Evolutionary conservation across 2,329 filamentous ascomycete species (phyloP).

Genomic region (Sordariomycetes sp.): DNA sequence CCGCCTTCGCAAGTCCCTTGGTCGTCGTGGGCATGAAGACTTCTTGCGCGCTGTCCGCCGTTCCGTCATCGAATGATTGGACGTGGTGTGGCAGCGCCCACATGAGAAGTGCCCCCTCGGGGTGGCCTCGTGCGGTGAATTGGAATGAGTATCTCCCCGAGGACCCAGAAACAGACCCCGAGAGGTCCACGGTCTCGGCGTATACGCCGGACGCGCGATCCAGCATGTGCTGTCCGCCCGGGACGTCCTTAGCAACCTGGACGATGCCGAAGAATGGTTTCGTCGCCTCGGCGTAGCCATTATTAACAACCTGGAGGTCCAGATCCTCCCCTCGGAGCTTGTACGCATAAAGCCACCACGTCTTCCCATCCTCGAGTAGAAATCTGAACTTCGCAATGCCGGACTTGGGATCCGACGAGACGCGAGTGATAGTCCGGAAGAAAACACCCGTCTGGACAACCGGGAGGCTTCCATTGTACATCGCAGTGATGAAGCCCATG

Average conservation of each 20-base stretch:
- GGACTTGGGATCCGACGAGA: slow-evolving; percentile 43
- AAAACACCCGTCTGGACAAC: slow-evolving; percentile 64
- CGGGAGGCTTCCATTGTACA: slow-evolving; percentile 62
- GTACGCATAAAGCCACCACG: slow-evolving; percentile 75
- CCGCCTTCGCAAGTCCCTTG: slow-evolving; percentile 68
- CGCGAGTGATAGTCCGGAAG: slow-evolving; percentile 56
- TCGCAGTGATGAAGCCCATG: slow-evolving; percentile 74
- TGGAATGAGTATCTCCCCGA: slow-evolving; percentile 62
- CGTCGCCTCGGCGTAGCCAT: slow-evolving; percentile 52
- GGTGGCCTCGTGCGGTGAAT: slow-evolving; percentile 61
- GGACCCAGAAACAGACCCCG: slow-evolving; percentile 47
- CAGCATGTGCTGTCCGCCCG: slow-evolving; percentile 52
- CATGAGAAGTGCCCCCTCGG: slow-evolving; percentile 58
- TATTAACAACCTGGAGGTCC: slow-evolving; percentile 57
- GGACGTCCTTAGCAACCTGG: slow-evolving; percentile 66
- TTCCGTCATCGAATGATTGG: slow-evolving; percentile 56
- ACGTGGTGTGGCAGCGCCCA: slow-evolving; percentile 83
- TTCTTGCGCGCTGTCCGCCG: slow-evolving; percentile 36
- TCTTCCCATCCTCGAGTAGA: slow-evolving; percentile 57
- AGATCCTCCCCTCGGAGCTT: slow-evolving; percentile 47
- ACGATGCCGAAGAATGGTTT: slow-evolving; percentile 65
- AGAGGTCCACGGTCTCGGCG: slow-evolving; percentile 51
- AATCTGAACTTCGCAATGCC: slow-evolving; percentile 69
- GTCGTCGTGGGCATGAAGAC: slow-evolving; percentile 68
- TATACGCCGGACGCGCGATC: slow-evolving; percentile 72